Evolutionary conservation across 805 yeast species (phyloP).

Genomic region (Nakazawaea siamensis): DNA sequence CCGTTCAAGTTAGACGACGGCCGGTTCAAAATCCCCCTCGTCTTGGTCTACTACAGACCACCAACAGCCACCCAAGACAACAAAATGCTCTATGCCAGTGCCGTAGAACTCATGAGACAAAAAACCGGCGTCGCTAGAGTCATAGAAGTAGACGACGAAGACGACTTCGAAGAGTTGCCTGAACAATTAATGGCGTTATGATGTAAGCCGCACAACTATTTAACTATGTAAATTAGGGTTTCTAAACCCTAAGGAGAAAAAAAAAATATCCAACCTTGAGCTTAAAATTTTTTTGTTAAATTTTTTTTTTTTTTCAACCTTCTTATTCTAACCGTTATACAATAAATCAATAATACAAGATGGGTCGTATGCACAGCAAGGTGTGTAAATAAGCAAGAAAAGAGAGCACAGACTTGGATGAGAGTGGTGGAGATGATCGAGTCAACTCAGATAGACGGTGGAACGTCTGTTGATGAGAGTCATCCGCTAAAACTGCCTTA

Average conservation of each 20-base stretch:
- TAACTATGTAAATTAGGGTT: background rate
- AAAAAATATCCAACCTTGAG: background rate
- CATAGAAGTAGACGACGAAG: constrained; percentile 57
- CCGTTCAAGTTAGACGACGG: constrained; percentile 70
- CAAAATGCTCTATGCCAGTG: constrained; percentile 88
- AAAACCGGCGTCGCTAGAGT: constrained; percentile 68
- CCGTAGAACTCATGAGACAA: constrained; percentile 69
- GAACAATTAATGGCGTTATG: constrained; percentile 16
- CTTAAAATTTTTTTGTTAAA: constrained; percentile 7
- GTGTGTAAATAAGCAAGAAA: constrained; percentile 46
- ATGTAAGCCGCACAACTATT: background rate
- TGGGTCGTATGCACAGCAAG: constrained; percentile 99
- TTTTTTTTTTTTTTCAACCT: constrained; percentile 11
- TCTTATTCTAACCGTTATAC: constrained; percentile 1
- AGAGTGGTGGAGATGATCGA: constrained; percentile 18
- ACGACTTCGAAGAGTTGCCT: constrained; percentile 57
- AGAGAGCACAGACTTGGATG: constrained; percentile 23
- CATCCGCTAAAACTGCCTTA: constrained; percentile 33
- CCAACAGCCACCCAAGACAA: constrained; percentile 74
- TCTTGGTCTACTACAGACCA: constrained; percentile 83
- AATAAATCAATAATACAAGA: constrained; percentile 34
- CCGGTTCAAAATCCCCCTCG: constrained; percentile 62
- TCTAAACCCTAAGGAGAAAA: background rate
- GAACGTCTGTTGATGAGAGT: no score
- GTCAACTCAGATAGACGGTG: no score